Evolutionary conservation across 495 filamentous ascomycete genomes (phyloP), one percentile per base, ranked within the genome.

Genomic region (Pseudomonodictys pantanalensis): DNA sequence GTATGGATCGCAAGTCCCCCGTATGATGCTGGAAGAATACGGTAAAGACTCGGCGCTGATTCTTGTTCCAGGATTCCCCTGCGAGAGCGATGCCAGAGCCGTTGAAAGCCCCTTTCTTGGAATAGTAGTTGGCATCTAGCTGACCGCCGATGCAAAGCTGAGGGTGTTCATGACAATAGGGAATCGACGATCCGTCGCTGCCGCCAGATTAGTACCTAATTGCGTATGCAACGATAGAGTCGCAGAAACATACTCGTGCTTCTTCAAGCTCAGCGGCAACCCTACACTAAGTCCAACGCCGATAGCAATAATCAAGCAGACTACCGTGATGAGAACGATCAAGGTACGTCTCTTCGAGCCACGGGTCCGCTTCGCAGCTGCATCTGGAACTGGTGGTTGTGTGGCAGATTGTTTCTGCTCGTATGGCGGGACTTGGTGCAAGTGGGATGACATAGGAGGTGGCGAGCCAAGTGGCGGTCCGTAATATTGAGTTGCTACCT

Each of bases 21-120:
- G 59, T 43, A 15, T 68, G 62, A 55, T 73, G 69, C 42, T 74
- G 72, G 52, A 72, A 74, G 51, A 72, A 73, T 57, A 74, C 56
- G 22, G 68, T 67, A 18, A 74, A 69, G 42, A 53, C 58, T 33
- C 71, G 66, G 9, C 53, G 46, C 8, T 65, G 57, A 11, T 61
- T 60, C 17, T 29, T 43, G 20, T 56, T 53, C 43, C 72, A 73
- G 6, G 71, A 72, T 32, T 72, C 60, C 1, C 71, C 72, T 23
- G 71, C 70, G 35, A 73, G 28, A 1, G 71, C 71, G 24, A 73
- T 69, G 5, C 71, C 70, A 2, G 71, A 71, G 38, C 70, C 71
- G 53, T 73, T 72, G 67, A 73, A 71, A 2, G 71, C 71, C 24
- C 71, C 71, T 32, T 55, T 56, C 18, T 60, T 63, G 15, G 70